Evolutionary conservation across 148 eudicot genomes (phyloP), one percentile per base, ranked within the genome.

Genomic region (Pouteria glomerata): DNA sequence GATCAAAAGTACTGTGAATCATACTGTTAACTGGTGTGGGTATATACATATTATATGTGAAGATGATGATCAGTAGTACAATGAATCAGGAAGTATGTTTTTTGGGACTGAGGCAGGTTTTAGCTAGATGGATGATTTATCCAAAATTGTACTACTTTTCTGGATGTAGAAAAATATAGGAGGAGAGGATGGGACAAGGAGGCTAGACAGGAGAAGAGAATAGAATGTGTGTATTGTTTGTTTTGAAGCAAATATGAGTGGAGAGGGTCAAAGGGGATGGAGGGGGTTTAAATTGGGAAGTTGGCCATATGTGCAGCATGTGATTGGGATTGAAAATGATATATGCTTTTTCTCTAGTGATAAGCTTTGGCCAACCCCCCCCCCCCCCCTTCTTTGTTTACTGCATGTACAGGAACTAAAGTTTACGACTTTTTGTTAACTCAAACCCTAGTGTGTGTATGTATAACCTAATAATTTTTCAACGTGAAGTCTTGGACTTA

Each of bases 201-300:
- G n/a, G n/a, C n/a, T n/a, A 72, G 76, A 74, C 61, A 24, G 50
- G 33, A 41, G 56, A 52, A 51, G 65, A 73, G 71, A 60, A 61
- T 21, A 34, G 29, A 30, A 21, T 8, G 31, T 53, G 24, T n/a
- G 53, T 29, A 61, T 78, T n/a, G 26, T 24, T 73, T 11, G 39
- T 16, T 45, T 57, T 33, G 53, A 37, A 66, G 72, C 39, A 70
- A n/a, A n/a, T n/a, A 75, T 80, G 75, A 72, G 81, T 88, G 86
- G 81, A 82, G 82, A 74, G 87, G 85, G 82, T 74, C 76, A 68
- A 66, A 72, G 75, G n/a, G 77, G 77, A 77, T 78, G 84, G 63
- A 76, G 81, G 67, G 67, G 83, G 83, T 90, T 79, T 90, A 90
- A 82, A 88, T 88, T 82, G 52, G 77, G 59, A 52, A 61, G 76